These are phyloP conservation scores for Exophiala dermatitidis DNA, from an alignment of 2,329 filamentous ascomycete species.

Conservation along the genomic window DNA sequence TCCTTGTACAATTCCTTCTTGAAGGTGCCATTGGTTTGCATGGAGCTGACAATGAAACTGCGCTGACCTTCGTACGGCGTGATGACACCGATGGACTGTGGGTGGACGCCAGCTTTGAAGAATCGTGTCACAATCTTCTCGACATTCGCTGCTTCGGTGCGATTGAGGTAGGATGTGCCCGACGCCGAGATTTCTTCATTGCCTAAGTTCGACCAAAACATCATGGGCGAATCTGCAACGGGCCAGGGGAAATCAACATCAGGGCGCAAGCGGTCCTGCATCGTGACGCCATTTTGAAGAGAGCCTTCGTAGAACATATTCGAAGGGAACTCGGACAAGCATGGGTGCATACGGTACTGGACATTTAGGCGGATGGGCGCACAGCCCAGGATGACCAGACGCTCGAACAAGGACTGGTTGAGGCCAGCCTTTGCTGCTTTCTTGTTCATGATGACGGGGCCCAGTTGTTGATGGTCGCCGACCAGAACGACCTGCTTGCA, in stretches of 20 bases:
- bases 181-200: conserved; percentile 98
- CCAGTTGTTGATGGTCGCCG: conserved; percentile 94
- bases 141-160: conserved; percentile 92
- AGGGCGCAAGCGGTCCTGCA: conserved; percentile 75
- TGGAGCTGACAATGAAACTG: conserved; percentile 97
- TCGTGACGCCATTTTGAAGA: conserved; percentile 91
- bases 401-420: conserved; percentile 97
- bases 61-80: conserved; percentile 97
- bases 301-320: conserved; percentile 99
- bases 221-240: conserved; percentile 89
- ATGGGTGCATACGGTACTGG: conserved; percentile 98
- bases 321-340: conserved; percentile 91
- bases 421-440: conserved; percentile 96
- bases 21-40: conserved; percentile 95
- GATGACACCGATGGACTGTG: conserved; percentile 89
- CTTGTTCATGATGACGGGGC: conserved; percentile 99
- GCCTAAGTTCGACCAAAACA: conserved; percentile 99
- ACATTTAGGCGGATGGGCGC: conserved; percentile 89
- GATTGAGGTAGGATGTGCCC: conserved; percentile 95
- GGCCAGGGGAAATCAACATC: conserved; percentile 99
- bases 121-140: conserved; percentile 98
- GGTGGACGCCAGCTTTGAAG: conserved; percentile 97
- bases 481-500: conserved; percentile 99
- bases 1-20: conserved; percentile 99
- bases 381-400: conserved; percentile 83